Evolutionary conservation across 495 filamentous ascomycete species (phyloP), one percentile per base, ranked within the genome.

Genomic region (Hypomontagnella submonticulosa): DNA sequence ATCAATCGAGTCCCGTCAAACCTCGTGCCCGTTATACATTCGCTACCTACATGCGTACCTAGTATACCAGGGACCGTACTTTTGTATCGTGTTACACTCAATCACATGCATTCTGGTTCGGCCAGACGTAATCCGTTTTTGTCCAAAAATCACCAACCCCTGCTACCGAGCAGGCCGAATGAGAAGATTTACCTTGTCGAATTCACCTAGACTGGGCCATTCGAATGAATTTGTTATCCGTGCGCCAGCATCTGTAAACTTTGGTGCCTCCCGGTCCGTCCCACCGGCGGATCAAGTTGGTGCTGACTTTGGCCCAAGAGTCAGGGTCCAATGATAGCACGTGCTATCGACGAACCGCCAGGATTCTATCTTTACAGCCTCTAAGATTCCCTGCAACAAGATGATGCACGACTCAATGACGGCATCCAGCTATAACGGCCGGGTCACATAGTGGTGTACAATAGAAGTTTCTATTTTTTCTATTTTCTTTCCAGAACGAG

Each of bases 401-500:
- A 55, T 47, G 23, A 27, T 18, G 13, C 40, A 20, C 41, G 23
- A 60, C 11, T 42, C 36, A 12, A 32, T 55, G 7, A 57, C 34
- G n/a, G 7, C 13, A 32, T 13, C 54, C 59, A 18, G 36, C 12
- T 27, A 57, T 52, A 18, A 34, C 18, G 19, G 40, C 33, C 42
- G 41, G 32, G 23, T 27, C 2, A 6, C 27, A 23, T 30, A 47
- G 36, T 27, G 15, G 34, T 37, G 54, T 20, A 27, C 33, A 55
- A 40, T 9, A 46, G 59, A 68, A 59, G 48, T 63, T 63, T 63
- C 65, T 59, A 63, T 43, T 63, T 60, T 68, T 43, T 50, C 63
- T 68, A 54, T 49, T 40, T 38, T 13, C 50, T 49, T 61, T 66
- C 63, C 56, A 66, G 56, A 66, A 61, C 34, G 8, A 49, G 12